Percentiles rank a stretch among this genome's conserved stretches.
Evolutionary conservation across 2,329 filamentous ascomycete genomes (phyloP).

Genomic region (Xylaria digitata): DNA sequence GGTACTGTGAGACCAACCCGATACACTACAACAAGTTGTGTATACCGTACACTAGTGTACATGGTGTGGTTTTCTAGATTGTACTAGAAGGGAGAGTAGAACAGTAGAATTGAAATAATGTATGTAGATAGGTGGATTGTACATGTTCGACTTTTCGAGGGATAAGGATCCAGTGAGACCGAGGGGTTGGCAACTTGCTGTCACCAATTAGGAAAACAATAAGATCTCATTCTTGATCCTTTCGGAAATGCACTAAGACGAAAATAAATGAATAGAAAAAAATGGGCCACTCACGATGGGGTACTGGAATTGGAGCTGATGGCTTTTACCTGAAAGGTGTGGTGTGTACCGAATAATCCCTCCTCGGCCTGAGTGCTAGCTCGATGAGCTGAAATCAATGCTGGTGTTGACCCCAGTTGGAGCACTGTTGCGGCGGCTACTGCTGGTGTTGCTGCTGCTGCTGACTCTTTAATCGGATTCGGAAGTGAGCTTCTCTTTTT

Average conservation of each 20-base stretch:
- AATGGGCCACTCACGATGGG: constrained; percentile 41
- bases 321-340: constrained; percentile 19
- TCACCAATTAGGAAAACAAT: constrained; percentile 17
- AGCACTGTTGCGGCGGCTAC: constrained; percentile 8
- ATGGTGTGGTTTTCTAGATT: not conserved
- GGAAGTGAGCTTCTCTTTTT: constrained; percentile 43
- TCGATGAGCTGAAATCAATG: constrained; percentile 14
- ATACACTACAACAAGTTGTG: no score
- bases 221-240: constrained; percentile 27
- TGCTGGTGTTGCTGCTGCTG: not conserved
- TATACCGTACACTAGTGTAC: not conserved
- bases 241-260: constrained; percentile 36
- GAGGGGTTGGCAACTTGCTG: constrained; percentile 17
- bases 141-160: constrained; percentile 10
- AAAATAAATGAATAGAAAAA: constrained; percentile 21
- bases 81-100: constrained; percentile 4
- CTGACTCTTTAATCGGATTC: not conserved
- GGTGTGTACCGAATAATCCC: constrained; percentile 14
- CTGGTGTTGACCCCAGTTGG: not conserved
- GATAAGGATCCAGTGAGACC: constrained; percentile 6
- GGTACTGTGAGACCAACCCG: not conserved
- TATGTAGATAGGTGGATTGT: no score
- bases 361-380: constrained; percentile 17
- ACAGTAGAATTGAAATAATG: not conserved
- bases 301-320: constrained; percentile 39